Evolutionary conservation across 75 land plant genomes (phyloP).

Genomic region (Sequoiadendron giganteum): DNA sequence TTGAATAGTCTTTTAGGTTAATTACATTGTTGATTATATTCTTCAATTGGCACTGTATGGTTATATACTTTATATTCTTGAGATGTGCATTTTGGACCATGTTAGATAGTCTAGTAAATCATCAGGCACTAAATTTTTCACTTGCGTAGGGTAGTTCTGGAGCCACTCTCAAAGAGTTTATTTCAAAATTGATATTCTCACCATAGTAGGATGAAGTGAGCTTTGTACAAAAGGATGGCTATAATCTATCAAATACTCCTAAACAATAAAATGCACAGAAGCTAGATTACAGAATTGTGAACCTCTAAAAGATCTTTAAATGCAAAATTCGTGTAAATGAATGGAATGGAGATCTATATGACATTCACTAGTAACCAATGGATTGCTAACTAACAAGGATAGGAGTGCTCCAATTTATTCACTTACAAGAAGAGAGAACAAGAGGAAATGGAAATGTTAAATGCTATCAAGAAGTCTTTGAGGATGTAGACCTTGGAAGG

Average conservation of each 20-base stretch:
- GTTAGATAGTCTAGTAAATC: neutral
- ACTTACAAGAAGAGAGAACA: neutral
- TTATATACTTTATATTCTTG: neutral
- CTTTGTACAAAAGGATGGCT: neutral
- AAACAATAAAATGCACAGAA: neutral
- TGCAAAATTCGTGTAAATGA: neutral
- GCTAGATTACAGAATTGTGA: neutral
- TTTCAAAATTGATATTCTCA: too few relatives aligned
- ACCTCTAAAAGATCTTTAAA: neutral
- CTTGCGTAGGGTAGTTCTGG: neutral
- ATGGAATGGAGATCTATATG: neutral
- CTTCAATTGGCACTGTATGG: neutral
- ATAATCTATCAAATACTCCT: neutral
- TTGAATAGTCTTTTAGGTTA: too few relatives aligned
- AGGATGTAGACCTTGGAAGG: neutral
- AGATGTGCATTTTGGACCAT: neutral
- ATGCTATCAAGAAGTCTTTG: neutral
- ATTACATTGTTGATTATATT: too few relatives aligned
- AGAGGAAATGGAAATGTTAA: neutral
- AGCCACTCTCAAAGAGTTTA: neutral
- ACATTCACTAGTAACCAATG: neutral
- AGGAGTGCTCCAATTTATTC: neutral
- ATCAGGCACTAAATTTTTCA: neutral
- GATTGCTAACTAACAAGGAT: neutral
- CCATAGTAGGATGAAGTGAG: neutral